Conservation (phyloP, 1,284 basidiomycete genomes). For the Melampsora americana region DNA sequence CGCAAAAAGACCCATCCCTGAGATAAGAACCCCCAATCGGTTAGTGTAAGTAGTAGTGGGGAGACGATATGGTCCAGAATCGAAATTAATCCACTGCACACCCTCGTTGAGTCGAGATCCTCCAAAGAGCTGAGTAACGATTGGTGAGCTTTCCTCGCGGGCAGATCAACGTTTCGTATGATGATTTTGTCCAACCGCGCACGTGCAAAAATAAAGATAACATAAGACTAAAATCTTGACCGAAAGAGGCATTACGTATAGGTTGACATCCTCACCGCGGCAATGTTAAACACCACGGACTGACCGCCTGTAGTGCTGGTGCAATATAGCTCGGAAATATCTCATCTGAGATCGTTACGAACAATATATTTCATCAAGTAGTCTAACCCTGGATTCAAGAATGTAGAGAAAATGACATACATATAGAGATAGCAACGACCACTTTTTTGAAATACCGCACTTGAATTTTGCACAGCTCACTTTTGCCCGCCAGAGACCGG, state of each 20-base stretch:
- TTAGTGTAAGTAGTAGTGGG: too few species aligned
- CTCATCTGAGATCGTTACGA: conserved; percentile 7
- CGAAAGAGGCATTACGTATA: too few species aligned
- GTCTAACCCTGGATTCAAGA: neutral
- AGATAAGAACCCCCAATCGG: too few species aligned
- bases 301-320: conserved; percentile 36
- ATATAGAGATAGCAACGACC: conserved; percentile 16
- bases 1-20: conserved; percentile 28
- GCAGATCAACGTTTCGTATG: too few species aligned
- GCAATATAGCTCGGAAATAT: conserved; percentile 41
- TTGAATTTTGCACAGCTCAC: conserved; percentile 2
- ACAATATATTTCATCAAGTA: neutral
- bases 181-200: too few species aligned
- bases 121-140: conserved; percentile 40
- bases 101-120: conserved; percentile 37
- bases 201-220: too few species aligned
- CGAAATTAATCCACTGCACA: neutral
- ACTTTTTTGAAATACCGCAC: conserved; percentile 29
- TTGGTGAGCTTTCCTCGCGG: neutral
- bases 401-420: conserved; percentile 9
- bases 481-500: conserved; percentile 10
- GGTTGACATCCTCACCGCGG: neutral
- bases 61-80: too few species aligned
- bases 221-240: too few species aligned
- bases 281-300: conserved; percentile 40